phyloP scores from a whole-genome alignment of 768 basidiomycete species.

The Xerocomellus intermedius region DNA sequence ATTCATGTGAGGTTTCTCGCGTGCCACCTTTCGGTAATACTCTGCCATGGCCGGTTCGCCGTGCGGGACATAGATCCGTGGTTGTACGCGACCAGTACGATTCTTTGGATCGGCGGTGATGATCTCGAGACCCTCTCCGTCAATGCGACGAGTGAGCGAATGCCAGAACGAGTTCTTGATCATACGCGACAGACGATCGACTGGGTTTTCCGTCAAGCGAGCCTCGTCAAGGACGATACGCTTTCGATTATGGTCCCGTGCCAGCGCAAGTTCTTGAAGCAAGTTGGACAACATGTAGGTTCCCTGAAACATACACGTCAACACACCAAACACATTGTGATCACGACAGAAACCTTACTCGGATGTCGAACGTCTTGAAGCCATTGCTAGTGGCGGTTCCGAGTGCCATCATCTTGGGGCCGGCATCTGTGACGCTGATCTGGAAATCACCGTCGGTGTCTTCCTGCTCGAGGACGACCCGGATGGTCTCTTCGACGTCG shows the following conservation, averaged over 20 bases:
- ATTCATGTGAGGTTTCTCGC: slow-evolving; percentile 90
- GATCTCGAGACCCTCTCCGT: slow-evolving; percentile 95
- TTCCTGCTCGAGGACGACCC: slow-evolving; percentile 94
- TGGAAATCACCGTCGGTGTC: slow-evolving; percentile 97
- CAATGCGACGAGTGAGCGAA: slow-evolving; percentile 92
- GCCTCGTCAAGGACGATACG: slow-evolving; percentile 98
- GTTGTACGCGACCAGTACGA: slow-evolving; percentile 83
- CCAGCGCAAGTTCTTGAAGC: slow-evolving; percentile 96
- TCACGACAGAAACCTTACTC: slow-evolving; percentile 47
- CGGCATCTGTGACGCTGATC: slow-evolving; percentile 94
- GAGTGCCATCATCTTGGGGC: slow-evolving; percentile 93
- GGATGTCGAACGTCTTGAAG: slow-evolving; percentile 95
- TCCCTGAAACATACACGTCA: slow-evolving; percentile 50
- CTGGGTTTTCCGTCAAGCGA: slow-evolving; percentile 96
- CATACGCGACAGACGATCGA: slow-evolving; percentile 95
- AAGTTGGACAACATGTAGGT: slow-evolving; percentile 99
- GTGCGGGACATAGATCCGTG: slow-evolving; percentile 93
- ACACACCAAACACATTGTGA: slow-evolving; percentile 3
- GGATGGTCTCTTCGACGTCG: slow-evolving; percentile 97
- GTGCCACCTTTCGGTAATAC: slow-evolving; percentile 90
- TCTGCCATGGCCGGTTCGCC: slow-evolving; percentile 93
- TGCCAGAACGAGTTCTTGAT: slow-evolving; percentile 99
- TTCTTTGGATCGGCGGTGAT: slow-evolving; percentile 99
- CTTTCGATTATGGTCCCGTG: slow-evolving; percentile 91
- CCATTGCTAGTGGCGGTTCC: slow-evolving; percentile 98